phyloP scores from a whole-genome alignment of 2,329 filamentous ascomycete genomes.

The Stagonosporopsis chrysanthemi region DNA sequence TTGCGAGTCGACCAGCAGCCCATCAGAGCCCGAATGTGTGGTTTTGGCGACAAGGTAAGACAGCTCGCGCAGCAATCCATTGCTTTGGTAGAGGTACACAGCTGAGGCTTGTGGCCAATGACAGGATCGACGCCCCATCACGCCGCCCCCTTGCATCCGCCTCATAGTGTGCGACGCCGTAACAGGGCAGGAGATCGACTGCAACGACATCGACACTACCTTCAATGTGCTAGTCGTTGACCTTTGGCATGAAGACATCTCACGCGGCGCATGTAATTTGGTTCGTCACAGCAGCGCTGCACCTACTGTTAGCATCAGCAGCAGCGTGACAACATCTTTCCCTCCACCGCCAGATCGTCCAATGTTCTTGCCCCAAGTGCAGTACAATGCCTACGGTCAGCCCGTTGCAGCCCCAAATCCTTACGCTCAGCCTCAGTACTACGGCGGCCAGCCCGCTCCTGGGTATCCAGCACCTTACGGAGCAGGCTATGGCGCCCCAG shows the following conservation, averaged over 20 bases:
- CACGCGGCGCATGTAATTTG: conserved; percentile 68
- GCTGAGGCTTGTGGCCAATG: conserved; percentile 37
- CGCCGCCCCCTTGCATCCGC: conserved; percentile 89
- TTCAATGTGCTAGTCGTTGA: conserved; percentile 75
- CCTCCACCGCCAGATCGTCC: conserved; percentile 59
- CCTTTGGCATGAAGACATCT: conserved; percentile 69
- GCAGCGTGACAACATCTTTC: conserved; percentile 80
- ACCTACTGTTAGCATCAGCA: conserved; percentile 75
- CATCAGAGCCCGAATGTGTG: conserved; percentile 93
- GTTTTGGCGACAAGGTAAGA: conserved; percentile 93
- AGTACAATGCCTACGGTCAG: conserved; percentile 53
- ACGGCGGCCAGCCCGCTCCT: conserved; percentile 30
- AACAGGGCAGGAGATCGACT: conserved; percentile 82
- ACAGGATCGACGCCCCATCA: conserved; percentile 93
- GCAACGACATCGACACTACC: conserved; percentile 73
- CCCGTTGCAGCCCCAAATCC: conserved; percentile 23
- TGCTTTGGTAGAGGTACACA: conserved; percentile 20
- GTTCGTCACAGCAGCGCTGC: conserved; percentile 70
- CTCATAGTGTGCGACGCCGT: conserved; percentile 77
- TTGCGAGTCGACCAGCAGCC: conserved; percentile 90
- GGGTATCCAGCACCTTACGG: conserved; percentile 20
- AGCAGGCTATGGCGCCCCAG: conserved; percentile 20
- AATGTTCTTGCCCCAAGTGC: conserved; percentile 36
- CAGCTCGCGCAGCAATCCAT: conserved; percentile 24
- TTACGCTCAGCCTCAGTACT: conserved; percentile 17